Evolutionary conservation across 345 rosid species (phyloP).

Genomic region (Heritiera littoralis): DNA sequence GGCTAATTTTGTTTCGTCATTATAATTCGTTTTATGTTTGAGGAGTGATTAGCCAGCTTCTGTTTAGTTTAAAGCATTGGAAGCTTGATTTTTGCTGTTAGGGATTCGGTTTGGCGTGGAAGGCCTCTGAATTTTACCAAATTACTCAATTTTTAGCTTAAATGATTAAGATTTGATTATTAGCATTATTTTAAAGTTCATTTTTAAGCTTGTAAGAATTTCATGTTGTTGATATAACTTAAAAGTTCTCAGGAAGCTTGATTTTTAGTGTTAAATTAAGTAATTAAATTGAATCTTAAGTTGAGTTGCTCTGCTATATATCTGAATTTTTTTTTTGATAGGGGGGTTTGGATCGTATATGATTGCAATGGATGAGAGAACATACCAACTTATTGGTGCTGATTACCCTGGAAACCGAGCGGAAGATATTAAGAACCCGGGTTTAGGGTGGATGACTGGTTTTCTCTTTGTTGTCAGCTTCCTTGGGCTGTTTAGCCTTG

Average conservation of each 20-base stretch:
- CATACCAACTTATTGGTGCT: constrained; percentile 76
- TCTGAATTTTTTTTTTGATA: constrained; percentile 22
- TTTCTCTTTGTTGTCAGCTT: constrained; percentile 86
- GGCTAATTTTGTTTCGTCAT: not conserved
- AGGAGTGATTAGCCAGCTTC: not conserved
- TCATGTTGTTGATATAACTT: not conserved
- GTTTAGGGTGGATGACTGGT: constrained; percentile 89
- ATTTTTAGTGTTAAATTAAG: not conserved
- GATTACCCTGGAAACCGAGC: constrained; percentile 84
- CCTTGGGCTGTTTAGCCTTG: constrained; percentile 85
- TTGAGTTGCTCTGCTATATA: not conserved
- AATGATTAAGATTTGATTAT: not conserved
- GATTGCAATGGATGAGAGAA: constrained; percentile 85
- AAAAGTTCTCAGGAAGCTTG: not conserved
- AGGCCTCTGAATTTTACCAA: not conserved
- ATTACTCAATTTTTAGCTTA: not conserved
- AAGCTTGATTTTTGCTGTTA: not conserved
- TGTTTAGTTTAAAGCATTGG: not conserved
- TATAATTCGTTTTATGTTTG: not conserved
- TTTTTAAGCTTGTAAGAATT: not conserved
- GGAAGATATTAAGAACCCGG: constrained; percentile 72
- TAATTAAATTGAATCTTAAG: not conserved
- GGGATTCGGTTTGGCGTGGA: not conserved
- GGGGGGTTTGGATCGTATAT: constrained; percentile 92
- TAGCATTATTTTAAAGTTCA: not conserved